phyloP scores from a whole-genome alignment of 805 yeast species.

The Ogataea ramenticola region DNA sequence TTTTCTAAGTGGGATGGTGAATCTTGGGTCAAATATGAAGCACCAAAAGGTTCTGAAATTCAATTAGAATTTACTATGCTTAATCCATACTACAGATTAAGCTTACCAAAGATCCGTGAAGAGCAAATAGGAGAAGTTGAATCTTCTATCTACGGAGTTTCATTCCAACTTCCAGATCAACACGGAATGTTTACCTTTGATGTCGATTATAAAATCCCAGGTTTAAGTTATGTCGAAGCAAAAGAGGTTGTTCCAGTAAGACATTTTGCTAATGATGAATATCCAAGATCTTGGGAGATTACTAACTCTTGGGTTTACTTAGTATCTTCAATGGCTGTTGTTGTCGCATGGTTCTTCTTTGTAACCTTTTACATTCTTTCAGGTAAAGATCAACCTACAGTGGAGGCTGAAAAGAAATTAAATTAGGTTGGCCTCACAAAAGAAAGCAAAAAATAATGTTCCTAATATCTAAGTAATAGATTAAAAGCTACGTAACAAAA shows the following conservation, averaged over 20 bases:
- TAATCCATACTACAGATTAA: constrained; percentile 89
- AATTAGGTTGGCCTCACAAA: no score
- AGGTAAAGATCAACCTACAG: constrained; percentile 9
- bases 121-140: constrained; percentile 25
- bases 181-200: constrained; percentile 93
- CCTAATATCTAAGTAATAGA: not conserved
- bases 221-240: constrained; percentile 61
- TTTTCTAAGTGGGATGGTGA: constrained; percentile 38
- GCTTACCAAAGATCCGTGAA: constrained; percentile 38
- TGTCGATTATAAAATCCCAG: constrained; percentile 71
- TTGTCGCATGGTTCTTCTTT: constrained; percentile 70
- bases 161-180: constrained; percentile 82
- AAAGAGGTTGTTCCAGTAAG: constrained; percentile 73
- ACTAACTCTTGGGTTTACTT: constrained; percentile 91
- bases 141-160: constrained; percentile 43
- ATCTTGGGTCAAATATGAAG: constrained; percentile 62
- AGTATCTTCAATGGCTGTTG: constrained; percentile 61
- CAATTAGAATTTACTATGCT: constrained; percentile 86
- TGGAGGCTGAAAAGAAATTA: constrained; percentile 18
- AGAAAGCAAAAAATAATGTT: not conserved
- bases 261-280: constrained; percentile 94
- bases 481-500: no score
- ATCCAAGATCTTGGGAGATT: constrained; percentile 86
- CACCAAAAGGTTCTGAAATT: constrained; percentile 40
- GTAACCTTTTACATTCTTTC: constrained; percentile 53